Conservation (phyloP, 1,284 basidiomycete species). For the Ustilago cynodontis region DNA sequence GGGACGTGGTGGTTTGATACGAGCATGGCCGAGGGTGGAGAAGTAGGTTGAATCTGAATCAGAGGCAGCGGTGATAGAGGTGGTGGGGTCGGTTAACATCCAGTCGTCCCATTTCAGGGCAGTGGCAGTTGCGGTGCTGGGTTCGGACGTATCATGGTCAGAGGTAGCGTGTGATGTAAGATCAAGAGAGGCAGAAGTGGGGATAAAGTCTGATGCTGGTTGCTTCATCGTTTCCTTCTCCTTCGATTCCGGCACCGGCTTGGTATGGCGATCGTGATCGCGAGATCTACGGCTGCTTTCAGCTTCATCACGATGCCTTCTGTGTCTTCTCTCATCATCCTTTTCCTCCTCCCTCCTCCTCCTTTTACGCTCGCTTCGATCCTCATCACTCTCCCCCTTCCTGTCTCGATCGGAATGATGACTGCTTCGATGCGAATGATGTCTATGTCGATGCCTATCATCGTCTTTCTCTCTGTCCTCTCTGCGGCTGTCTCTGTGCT, state of each 20-base stretch:
- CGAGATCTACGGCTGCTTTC: constrained; percentile 72
- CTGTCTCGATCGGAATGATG: constrained; percentile 14
- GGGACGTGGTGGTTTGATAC: constrained; percentile 72
- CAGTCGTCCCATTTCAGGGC: constrained; percentile 82
- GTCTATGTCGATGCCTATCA: constrained; percentile 14
- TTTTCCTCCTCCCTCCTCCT: constrained; percentile 32
- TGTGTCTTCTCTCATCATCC: not conserved
- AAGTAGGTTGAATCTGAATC: constrained; percentile 72
- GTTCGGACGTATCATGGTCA: constrained; percentile 67
- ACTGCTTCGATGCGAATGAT: constrained; percentile 20
- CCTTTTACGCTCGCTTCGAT: constrained; percentile 71
- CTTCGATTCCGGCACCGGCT: too few species aligned
- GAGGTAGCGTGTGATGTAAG: constrained; percentile 75
- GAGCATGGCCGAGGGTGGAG: constrained; percentile 81
- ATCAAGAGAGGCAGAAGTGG: constrained; percentile 80
- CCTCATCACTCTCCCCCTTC: constrained; percentile 8
- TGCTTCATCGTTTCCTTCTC: constrained; percentile 71
- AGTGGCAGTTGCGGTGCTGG: constrained; percentile 71
- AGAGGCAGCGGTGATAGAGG: not conserved
- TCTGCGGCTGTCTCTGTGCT: not conserved
- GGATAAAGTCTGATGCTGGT: constrained; percentile 79
- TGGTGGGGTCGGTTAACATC: constrained; percentile 76
- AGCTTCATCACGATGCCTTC: constrained; percentile 74
- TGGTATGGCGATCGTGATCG: constrained; percentile 74
- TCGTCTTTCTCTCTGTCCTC: constrained; percentile 9